phyloP scores from a whole-genome alignment of 164 flowering plant species.

The Chimonanthus praecox region DNA sequence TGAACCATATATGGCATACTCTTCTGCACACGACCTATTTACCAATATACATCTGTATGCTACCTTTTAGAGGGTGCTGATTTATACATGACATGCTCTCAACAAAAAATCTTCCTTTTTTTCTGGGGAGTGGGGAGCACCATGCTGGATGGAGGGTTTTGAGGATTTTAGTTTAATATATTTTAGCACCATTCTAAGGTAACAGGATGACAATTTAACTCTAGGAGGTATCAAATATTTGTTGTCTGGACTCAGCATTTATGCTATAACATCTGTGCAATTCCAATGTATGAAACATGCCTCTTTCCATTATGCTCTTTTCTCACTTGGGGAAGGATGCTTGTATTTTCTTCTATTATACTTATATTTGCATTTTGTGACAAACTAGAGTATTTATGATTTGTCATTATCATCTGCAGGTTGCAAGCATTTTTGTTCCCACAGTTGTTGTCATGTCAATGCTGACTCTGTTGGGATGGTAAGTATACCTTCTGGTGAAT shows the following conservation, averaged over 20 bases:
- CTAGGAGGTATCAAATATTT: not conserved
- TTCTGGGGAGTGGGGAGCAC: not conserved
- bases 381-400: not conserved
- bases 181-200: not conserved
- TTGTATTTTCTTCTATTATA: not conserved
- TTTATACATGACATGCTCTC: not conserved
- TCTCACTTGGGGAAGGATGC: not conserved
- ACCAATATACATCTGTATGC: not conserved
- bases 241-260: not conserved
- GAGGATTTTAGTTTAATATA: too few species aligned
- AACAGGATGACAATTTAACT: not conserved
- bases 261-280: not conserved
- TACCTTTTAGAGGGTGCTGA: too few species aligned
- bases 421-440: constrained; percentile 97
- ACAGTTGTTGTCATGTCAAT: constrained; percentile 64
- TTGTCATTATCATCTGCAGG: constrained; percentile 36
- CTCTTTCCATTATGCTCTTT: not conserved
- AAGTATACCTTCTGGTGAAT: constrained; percentile 21
- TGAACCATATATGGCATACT: not conserved
- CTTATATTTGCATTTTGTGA: not conserved
- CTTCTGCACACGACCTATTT: not conserved
- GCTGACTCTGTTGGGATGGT: constrained; percentile 84
- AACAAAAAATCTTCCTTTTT: too few species aligned
- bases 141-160: too few species aligned
- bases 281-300: not conserved